Conservation (phyloP, 257 asterid species). For the Fraxinus cuspidata region DNA sequence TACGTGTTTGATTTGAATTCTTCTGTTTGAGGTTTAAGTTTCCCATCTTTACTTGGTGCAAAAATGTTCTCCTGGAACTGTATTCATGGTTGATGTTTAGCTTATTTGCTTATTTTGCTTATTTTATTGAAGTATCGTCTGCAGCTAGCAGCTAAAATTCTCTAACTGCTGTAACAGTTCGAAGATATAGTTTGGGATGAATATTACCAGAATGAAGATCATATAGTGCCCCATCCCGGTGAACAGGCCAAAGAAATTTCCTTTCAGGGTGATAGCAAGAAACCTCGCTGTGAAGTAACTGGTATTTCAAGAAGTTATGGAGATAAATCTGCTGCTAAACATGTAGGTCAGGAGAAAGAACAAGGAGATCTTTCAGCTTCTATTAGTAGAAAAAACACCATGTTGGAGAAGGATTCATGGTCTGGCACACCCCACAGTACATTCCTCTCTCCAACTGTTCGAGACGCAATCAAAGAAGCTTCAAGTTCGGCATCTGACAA, state of each 20-base stretch:
- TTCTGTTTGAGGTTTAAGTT: not conserved
- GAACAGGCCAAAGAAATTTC: constrained; percentile 33
- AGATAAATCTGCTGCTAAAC: constrained; percentile 35
- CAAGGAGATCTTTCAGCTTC: constrained; percentile 27
- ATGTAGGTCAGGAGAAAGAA: constrained; percentile 34
- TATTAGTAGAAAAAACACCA: constrained; percentile 44
- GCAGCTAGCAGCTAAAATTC: constrained; percentile 62
- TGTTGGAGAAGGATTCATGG: constrained; percentile 54
- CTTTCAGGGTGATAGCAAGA: constrained; percentile 46
- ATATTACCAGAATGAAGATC: constrained; percentile 63
- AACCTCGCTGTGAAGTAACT: constrained; percentile 38
- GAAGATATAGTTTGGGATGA: constrained; percentile 82
- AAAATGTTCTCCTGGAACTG: not conserved
- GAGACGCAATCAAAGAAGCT: constrained; percentile 41
- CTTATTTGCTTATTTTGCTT: constrained; percentile 35
- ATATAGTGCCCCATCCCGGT: constrained; percentile 67
- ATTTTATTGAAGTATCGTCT: constrained; percentile 40
- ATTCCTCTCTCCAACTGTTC: constrained; percentile 45
- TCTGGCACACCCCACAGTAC: constrained; percentile 37
- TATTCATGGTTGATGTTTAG: not conserved
- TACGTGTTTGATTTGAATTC: not conserved
- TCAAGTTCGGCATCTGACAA: constrained; percentile 53
- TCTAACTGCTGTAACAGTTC: constrained; percentile 64
- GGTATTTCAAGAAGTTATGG: constrained; percentile 33
- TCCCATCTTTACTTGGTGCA: not conserved